Evolutionary conservation across 2,329 filamentous ascomycete species (phyloP), one percentile per base, ranked within the genome.

Genomic region (Claviceps purpurea): DNA sequence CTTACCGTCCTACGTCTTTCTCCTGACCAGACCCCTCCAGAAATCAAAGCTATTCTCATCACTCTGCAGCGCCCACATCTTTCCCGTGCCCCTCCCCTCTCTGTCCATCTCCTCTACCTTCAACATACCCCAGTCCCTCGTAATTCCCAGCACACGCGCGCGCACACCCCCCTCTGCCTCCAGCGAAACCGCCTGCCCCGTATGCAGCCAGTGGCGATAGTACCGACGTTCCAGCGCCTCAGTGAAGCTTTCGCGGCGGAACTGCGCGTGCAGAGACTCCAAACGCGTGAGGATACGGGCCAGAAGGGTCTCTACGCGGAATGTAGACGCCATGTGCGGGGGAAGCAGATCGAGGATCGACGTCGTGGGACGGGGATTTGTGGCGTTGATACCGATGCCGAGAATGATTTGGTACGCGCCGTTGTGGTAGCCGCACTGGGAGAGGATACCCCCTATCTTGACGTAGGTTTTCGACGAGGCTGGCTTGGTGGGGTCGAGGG

Each of bases 1-100:
- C n/a, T 22, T 34, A 2, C 10, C 18, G 13, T 26, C 13, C 6
- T 64, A 89, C 2, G 82, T 67, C 73, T 95, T 97, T 61, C 84
- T 79, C 72, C 81, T 88, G 20, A 98, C 72, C 61, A 98, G 64
- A 0, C 93, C 93, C 63, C 80, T 87, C 71, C 95, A 95, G 66
- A 95, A 98, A 69, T 98, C 93, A 72, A 98, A 98, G 66, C 90
- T 96, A 63, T 98, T 98, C 65, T 90, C 89, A 67, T 98, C 93
- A 66, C 89, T 96, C 73, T 96, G 90, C 68, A 98, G 69, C 60
- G 85, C 81, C 78, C 86, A 91, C 49, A 85, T 73, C 68, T 78
- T 86, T 0, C 91, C 90, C 0, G 87, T 95, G 2, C 76, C 72
- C 50, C 82, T 73, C 56, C 89, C 88, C 54, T 85, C 78, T 65